Evolutionary conservation across 1,139 yeast species (phyloP), one percentile per base, ranked within the genome.

Genomic region (Yamadazyma diospyri): DNA sequence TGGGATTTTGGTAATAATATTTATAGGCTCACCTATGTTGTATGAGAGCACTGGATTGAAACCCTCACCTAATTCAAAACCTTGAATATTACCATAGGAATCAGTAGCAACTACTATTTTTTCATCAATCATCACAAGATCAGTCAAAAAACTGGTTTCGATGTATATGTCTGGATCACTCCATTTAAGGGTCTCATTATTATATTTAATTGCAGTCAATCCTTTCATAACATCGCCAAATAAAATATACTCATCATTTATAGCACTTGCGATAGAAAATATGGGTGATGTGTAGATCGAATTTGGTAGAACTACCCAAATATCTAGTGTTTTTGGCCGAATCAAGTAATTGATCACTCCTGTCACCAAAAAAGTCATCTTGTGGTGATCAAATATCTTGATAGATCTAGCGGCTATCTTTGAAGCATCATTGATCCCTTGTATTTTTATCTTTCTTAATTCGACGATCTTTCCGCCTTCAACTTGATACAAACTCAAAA

Each of bases 11-110:
- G 28, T 34, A 10, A 64, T 45, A 2, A 42, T 39, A 41, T 65
- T 66, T 24, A 65, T 51, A 23, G 58, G 61, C 25, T 59, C 65
- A 2, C 61, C 64, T 10, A 65, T 34, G 32, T 59, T 62, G 39
- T 51, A 52, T 4, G 52, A 48, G 2, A 48, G 31, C 0, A 41
- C 25, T 23, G 26, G 30, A 32, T 4, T 40, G 25, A 2, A 48
- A 29, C 6, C 32, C 35, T 12, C n/a, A 18, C 29, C 21, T 8
- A 28, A 15, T 14, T 16, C 23, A 18, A 44, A 19, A 5, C 48
- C 49, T 19, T 50, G 38, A 1, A 64, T 25, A 35, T 63, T 61
- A 0, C 72, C 72, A 15, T 48, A 38, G 0, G 64, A 48, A 40
- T 64, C 71, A 2, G 63, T 62, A 1, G 47, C 33, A 2, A 61